Conservation (phyloP, 306 rosid genomes). For the Acacia crassicarpa region DNA sequence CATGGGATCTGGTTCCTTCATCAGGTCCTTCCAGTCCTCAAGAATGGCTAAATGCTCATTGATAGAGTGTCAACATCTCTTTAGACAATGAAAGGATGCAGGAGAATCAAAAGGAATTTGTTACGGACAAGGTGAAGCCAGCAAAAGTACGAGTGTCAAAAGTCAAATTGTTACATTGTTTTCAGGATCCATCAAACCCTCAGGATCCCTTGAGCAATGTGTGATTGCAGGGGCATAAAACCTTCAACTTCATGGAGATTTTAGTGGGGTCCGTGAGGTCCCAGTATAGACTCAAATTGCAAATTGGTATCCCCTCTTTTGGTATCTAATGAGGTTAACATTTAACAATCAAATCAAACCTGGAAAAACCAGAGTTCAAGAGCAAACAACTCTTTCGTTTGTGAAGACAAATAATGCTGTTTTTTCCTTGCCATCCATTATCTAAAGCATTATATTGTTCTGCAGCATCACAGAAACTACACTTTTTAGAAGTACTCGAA, state of each 20-base stretch:
- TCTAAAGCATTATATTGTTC: conserved; percentile 13
- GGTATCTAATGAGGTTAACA: not conserved
- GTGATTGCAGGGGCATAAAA: not conserved
- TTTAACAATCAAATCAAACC: conserved; percentile 7
- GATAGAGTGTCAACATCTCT: not conserved
- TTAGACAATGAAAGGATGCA: not conserved
- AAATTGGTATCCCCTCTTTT: not conserved
- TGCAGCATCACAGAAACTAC: conserved; percentile 25
- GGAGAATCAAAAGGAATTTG: not conserved
- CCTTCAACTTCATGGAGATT: not conserved
- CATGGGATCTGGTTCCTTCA: not conserved
- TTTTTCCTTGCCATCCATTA: conserved; percentile 25
- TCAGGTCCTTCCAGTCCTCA: not conserved
- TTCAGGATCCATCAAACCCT: not conserved
- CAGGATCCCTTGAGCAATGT: not conserved
- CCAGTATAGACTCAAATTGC: not conserved
- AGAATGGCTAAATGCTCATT: not conserved
- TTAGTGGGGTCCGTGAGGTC: not conserved
- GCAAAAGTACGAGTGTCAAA: not conserved
- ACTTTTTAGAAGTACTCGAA: conserved; percentile 16
- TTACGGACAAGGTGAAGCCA: not conserved
- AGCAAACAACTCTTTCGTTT: not conserved
- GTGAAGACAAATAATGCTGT: not conserved
- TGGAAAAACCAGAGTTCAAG: not conserved
- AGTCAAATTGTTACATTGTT: not conserved